Evolutionary conservation across 73 alveolate genomes (phyloP), one percentile per base, ranked within the genome.

Genomic region (Urostyla sp.): DNA sequence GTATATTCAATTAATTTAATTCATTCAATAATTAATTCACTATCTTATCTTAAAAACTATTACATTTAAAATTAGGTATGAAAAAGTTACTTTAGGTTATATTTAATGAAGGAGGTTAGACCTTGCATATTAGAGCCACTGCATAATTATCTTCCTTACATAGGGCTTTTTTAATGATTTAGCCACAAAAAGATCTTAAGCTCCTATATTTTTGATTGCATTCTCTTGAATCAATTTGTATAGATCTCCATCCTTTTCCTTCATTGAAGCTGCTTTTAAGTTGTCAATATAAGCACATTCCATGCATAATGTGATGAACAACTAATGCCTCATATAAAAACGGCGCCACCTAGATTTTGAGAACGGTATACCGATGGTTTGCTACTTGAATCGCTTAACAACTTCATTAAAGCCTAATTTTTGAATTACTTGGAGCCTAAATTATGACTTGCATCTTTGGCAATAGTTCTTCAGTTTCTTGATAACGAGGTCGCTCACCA

Each of bases 251-350:
- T 75, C 79, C 27, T 58, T 58, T 50, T 36, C 51, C 58, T 57
- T 54, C 21, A 75, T 10, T 3, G 55, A 57, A 15, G 46, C 34
- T 21, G 51, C 73, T 45, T 84, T 84, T 31, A 84, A 48, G 48
- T 91, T 91, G 36, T 83, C 83, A 35, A 91, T 54, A 73, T 91
- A 91, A 1, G 96, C 96, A 63, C 98, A 92, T 38, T 92, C 96
- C 84, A 90, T 78, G 54, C 98, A 92, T 36, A 92, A 76, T 4
- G 98, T 92, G 6, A 58, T 57, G 82, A 92, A 87, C 18, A 61
- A 66, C 58, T 90, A 89, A 67, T 92, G 87, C 72, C 88, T 84
- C 28, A 73, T 74, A 75, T 89, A 92, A 60, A 61, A 92, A 21
- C 67, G 54, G 79, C 90, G 67, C 95, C 95, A 92, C 45, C 80